Conservation (phyloP, 768 basidiomycete species). For the Dioszegia hungarica region DNA sequence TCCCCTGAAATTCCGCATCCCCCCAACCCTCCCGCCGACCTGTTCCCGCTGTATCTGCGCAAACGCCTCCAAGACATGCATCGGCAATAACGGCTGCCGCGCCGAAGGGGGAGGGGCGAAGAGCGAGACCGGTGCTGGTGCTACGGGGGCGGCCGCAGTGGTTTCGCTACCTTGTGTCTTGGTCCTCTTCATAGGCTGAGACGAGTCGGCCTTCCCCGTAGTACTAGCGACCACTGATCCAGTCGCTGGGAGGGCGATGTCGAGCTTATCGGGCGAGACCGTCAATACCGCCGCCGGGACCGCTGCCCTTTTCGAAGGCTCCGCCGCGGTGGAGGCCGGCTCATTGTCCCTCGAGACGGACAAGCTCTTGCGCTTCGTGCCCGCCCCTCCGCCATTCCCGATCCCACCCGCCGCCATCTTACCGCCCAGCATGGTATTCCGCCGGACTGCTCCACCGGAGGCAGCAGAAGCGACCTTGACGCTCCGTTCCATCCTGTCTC, state of each 20-base stretch:
- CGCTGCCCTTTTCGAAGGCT: too few species aligned
- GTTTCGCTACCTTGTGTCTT: neutral
- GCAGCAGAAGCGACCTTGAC: neutral
- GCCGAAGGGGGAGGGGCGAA: conserved; percentile 80
- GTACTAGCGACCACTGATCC: conserved; percentile 41
- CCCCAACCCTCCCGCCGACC: conserved; percentile 72
- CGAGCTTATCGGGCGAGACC: conserved; percentile 16
- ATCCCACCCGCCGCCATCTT: too few species aligned
- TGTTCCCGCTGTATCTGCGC: conserved; percentile 82
- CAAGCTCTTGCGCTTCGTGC: conserved; percentile 2
- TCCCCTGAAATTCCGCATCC: conserved; percentile 84
- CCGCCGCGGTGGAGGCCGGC: too few species aligned
- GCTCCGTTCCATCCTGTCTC: conserved; percentile 26
- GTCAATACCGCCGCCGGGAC: too few species aligned
- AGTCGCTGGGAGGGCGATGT: conserved; percentile 42
- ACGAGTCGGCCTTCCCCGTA: neutral
- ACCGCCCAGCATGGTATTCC: too few species aligned
- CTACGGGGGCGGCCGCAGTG: neutral
- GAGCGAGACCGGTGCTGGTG: conserved; percentile 58
- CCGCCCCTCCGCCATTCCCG: too few species aligned
- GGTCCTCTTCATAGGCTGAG: neutral
- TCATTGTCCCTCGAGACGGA: too few species aligned
- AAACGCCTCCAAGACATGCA: conserved; percentile 89
- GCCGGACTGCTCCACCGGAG: neutral
- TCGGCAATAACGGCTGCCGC: conserved; percentile 68